Conservation (phyloP, 192 early-diverging fungal species). For the Diversispora epigaea region DNA sequence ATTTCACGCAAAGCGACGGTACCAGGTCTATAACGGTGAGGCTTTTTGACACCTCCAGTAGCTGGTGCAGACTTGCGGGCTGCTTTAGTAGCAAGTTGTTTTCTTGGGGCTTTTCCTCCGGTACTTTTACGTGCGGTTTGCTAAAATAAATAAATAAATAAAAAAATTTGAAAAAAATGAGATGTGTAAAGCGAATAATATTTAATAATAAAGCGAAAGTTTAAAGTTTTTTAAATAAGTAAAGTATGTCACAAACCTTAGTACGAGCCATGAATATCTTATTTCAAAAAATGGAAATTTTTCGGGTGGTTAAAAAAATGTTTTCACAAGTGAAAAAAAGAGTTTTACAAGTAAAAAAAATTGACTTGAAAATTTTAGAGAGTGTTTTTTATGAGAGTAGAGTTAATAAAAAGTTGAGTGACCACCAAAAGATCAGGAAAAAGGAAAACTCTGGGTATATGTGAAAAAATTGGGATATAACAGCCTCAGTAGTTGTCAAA, state of each 20-base stretch:
- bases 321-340: background rate
- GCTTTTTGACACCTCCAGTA: conserved; percentile 95
- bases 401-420: conserved; percentile 1
- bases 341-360: background rate
- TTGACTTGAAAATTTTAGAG: background rate
- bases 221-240: background rate
- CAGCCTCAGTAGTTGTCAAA: background rate
- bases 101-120: conserved; percentile 93
- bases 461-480: conserved; percentile 17
- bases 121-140: conserved; percentile 34
- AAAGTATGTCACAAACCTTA: conserved; percentile 16
- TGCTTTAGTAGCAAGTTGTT: conserved; percentile 94
- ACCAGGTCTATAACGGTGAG: conserved; percentile 83
- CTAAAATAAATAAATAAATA: conserved; percentile 3
- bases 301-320: background rate
- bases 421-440: conserved; percentile 24
- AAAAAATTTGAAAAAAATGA: background rate
- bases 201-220: background rate
- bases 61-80: conserved; percentile 93
- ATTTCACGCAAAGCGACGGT: conserved; percentile 92
- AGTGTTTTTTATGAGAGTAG: conserved; percentile 5
- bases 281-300: background rate
- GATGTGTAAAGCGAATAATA: background rate
- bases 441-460: conserved; percentile 26
- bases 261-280: conserved; percentile 27